These are phyloP conservation scores for Eucalyptus cloeziana DNA, from an alignment of 345 rosid species.

Conservation along the genomic window DNA sequence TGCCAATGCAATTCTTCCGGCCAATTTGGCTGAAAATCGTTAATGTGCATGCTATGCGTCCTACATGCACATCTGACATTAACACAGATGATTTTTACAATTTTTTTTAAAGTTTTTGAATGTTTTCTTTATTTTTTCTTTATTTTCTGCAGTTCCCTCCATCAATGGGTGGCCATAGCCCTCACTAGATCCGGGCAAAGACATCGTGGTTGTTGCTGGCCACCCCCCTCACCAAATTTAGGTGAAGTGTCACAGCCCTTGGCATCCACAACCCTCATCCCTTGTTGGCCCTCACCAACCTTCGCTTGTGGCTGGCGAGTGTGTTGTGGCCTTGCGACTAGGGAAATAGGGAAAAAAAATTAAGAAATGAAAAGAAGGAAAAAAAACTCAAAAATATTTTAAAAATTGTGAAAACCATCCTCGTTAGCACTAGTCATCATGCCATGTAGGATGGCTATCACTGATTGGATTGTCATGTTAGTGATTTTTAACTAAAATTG, in stretches of 20 bases:
- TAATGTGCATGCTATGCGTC: background rate
- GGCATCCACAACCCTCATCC: background rate
- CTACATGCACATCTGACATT: background rate
- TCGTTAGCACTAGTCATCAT: no score
- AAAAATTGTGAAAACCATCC: no score
- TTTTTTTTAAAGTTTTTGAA: no score
- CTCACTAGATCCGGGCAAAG: background rate
- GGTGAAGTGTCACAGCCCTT: accelerated
- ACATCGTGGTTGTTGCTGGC: accelerated
- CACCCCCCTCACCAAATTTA: background rate
- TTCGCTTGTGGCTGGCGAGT: background rate
- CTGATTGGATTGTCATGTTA: background rate
- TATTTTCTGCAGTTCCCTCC: no score
- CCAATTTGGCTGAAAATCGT: background rate
- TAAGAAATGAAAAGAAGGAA: no score
- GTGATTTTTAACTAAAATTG: no score
- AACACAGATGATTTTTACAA: no score
- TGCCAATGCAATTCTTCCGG: accelerated
- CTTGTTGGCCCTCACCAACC: background rate
- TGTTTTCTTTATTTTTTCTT: no score
- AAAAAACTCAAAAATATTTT: no score
- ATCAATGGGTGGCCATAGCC: background rate
- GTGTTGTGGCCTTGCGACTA: background rate
- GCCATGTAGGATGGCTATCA: background rate
- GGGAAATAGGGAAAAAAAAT: background rate